Evolutionary conservation across 2,329 filamentous ascomycete genomes (phyloP).

Genomic region (Colletotrichum karsti): DNA sequence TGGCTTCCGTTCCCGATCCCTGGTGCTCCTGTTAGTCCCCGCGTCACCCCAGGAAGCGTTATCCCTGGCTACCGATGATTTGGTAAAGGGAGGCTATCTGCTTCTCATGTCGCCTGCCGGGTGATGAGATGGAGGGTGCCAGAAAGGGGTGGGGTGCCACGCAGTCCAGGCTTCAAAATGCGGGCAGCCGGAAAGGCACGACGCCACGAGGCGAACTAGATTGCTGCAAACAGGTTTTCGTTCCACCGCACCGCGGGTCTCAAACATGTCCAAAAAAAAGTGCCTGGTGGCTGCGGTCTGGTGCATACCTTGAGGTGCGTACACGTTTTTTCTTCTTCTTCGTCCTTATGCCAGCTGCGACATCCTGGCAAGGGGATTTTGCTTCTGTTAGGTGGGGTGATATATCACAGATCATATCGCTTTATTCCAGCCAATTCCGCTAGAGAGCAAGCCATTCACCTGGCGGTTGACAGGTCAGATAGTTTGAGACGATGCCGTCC

Average conservation of each 20-base stretch:
- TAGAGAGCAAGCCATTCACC: background rate
- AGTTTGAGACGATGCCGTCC: background rate
- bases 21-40: background rate
- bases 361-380: background rate
- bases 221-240: conserved; percentile 21
- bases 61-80: conserved; percentile 11
- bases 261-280: conserved; percentile 5
- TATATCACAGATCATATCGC: background rate
- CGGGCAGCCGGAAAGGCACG: conserved; percentile 3
- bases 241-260: conserved; percentile 12
- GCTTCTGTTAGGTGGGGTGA: background rate
- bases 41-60: background rate
- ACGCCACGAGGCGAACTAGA: conserved; percentile 21
- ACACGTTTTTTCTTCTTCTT: background rate
- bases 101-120: background rate
- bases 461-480: conserved; percentile 7
- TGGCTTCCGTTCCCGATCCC: background rate
- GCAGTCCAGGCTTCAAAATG: conserved; percentile 3
- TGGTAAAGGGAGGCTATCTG: conserved; percentile 2
- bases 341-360: no score
- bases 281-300: conserved; percentile 2
- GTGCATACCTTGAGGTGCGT: conserved; percentile 5
- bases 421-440: conserved; percentile 2
- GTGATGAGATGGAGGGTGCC: background rate
- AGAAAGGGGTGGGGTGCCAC: conserved; percentile 4